Conservation (phyloP, 2,329 filamentous ascomycete species). For the Colletotrichum sp. region DNA sequence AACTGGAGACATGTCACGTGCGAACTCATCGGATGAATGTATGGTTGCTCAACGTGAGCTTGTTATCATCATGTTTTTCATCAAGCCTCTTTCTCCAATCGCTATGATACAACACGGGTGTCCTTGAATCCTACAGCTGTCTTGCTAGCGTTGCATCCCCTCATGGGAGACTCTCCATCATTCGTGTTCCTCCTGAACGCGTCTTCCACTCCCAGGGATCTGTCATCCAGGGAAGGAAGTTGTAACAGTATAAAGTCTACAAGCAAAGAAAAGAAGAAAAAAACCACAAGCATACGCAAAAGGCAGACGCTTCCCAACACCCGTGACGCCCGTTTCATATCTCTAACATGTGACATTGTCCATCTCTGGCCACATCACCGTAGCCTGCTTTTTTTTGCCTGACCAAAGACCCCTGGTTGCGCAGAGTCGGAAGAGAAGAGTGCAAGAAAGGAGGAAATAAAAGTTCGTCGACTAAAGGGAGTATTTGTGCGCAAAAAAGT, state of each 20-base stretch:
- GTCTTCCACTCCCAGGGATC: background rate
- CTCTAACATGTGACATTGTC: slow-evolving; percentile 20
- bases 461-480: slow-evolving; percentile 21
- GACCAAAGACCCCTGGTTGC: slow-evolving; percentile 14
- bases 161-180: background rate
- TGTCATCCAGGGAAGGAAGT: slow-evolving; percentile 10
- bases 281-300: slow-evolving; percentile 4
- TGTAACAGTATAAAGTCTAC: slow-evolving; percentile 23
- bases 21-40: too few relatives aligned
- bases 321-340: slow-evolving; percentile 21
- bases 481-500: slow-evolving; percentile 20
- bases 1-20: background rate
- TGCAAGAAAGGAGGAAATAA: slow-evolving; percentile 10
- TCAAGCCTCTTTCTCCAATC: slow-evolving; percentile 21
- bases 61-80: slow-evolving; percentile 16
- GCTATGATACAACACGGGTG: slow-evolving; percentile 23
- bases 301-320: slow-evolving; percentile 20
- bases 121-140: slow-evolving; percentile 22
- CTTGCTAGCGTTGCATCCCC: slow-evolving; percentile 3
- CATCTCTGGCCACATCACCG: slow-evolving; percentile 14
- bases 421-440: slow-evolving; percentile 9
- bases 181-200: slow-evolving; percentile 1
- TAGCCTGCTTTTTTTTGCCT: slow-evolving; percentile 18
- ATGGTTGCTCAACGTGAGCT: slow-evolving; percentile 15
- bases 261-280: background rate